Evolutionary conservation across 78 protist genomes (phyloP), one percentile per base, ranked within the genome.

Genomic region (Dictyostelium purpureum): DNA sequence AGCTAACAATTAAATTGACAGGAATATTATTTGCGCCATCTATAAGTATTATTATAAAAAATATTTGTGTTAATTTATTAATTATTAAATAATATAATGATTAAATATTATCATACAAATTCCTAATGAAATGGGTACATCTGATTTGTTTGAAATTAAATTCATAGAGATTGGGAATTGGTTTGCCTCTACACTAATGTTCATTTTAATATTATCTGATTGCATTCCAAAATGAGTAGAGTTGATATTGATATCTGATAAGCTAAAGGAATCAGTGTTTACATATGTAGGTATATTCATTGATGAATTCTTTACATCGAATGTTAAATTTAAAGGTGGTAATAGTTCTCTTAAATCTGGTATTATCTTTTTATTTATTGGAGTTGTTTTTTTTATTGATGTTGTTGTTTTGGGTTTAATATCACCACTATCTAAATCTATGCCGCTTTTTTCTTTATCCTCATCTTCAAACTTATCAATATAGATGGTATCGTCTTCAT

Each of bases 21-120:
- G 92, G 92, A 4, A 85, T 85, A 5, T 35, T 24, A 35, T 85
- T 75, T 4, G 69, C 51, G 6, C 92, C 92, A 18, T 85, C n/a
- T n/a, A n/a, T n/a, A n/a, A n/a, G n/a, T n/a, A n/a, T n/a, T n/a
- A n/a, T n/a, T n/a, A n/a, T n/a, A n/a, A n/a, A n/a, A n/a, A n/a
- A n/a, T n/a, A n/a, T n/a, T n/a, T n/a, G n/a, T n/a, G n/a, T n/a
- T n/a, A n/a, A n/a, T n/a, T n/a, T n/a, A n/a, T n/a, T n/a, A n/a
- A n/a, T n/a, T n/a, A n/a, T n/a, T n/a, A n/a, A n/a, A n/a, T n/a
- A n/a, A n/a, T n/a, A n/a, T n/a, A n/a, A n/a, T n/a, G n/a, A n/a
- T n/a, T n/a, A n/a, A n/a, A n/a, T n/a, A n/a, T n/a, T n/a, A n/a
- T n/a, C n/a, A n/a, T n/a, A n/a, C n/a, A 21, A 16, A 85, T 85